Base-by-base conservation (phyloP, 2,329 filamentous ascomycete species). In the Scolecobasidium constrictum region DNA sequence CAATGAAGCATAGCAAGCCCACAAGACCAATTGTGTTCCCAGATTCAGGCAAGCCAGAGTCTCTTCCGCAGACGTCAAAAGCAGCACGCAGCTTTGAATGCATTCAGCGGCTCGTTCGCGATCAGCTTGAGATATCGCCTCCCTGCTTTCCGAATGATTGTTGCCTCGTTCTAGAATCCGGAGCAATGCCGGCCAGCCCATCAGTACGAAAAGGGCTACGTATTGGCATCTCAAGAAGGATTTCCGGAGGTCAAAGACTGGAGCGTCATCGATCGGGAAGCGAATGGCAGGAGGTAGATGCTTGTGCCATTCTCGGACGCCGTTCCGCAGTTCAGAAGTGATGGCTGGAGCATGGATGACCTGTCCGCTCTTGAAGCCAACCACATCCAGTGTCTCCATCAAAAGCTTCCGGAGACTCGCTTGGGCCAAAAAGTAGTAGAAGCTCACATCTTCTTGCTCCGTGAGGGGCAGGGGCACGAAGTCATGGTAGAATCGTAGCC, bases 401-500 rank as follows among this genome's bases (percentile, higher is more conserved):
- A 56, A 36, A 21, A 56, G 51, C 26, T 56, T 56, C 13, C 53
- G 46, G 2, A 56, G 47, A 28, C 52, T 53, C 16, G 52, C 53
- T 35, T 56, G 53, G 6, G 52, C 54, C 3, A 56, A 43, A 21
- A 56, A 56, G 39, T 50, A 56, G 40, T 51, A 55, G 41, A 53
- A 53, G 2, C 50, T 48, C 3, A 53, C 54, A 26, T 56, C 53
- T 35, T 54, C 52, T 17, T 50, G 47, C 36, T 54, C 53, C 23
- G 55, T 51, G 26, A 52, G 50, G 1, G 54, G 53, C n/a, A 56
- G 47, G 16, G 53, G 52, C 3, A 56, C 54, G 13, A 56, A 36
- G 20, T 56, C 52, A 38, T 55, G 54, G 33, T 54, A 55, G 16
- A 56, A 51, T 9, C 51, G 47, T 9, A 56, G 42, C 4, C 54